Base-by-base conservation (phyloP, 1,284 basidiomycete species). In the Lignosus rhinocerotis region DNA sequence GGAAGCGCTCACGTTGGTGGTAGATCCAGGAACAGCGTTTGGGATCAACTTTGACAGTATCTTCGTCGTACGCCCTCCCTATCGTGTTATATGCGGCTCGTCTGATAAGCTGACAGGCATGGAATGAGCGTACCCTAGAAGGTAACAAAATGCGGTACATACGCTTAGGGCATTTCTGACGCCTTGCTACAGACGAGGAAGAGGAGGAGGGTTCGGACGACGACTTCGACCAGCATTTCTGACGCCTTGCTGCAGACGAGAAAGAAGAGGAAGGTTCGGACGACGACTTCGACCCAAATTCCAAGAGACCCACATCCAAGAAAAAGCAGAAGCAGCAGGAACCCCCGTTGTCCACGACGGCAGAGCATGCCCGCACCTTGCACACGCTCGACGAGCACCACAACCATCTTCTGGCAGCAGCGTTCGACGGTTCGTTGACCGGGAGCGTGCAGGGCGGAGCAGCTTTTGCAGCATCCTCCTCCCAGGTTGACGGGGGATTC, bases 371-470 rank as follows among this genome's bases (percentile, higher is more conserved):
- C 16, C 79, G 85, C 52, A 80, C 78, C 33, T 67, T 76, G 53
- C 82, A 90, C 70, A 91, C 84, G 17, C 77, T 93, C 21, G 75
- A 84, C 31, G 90, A 92, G 68, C 79, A 86, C 58, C 83, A 88
- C 61, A 83, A 88, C 43, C 80, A 87, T 63, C 67, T 92, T 12
- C 73, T 92, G 12, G 81, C 84, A 2, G 80, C 77, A 31, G 88
- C 88, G 0, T 83, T 90, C 61, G 85, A 88, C 54, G 70, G 77
- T 5, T 87, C 87, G 7, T 82, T 83, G 59, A 75, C 77, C 56
- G 78, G 70, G 33, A 73, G 62, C 21, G 53, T 54, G 7, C 55
- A 49, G 14, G 59, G 62, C 47, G 72, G 66, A 14, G 64, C 72
- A 2, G 72, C 68, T 17, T 75, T 72, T 10, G 63, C 73, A 8